phyloP scores from a whole-genome alignment of 805 yeast species.

The Yarrowia sp. region DNA sequence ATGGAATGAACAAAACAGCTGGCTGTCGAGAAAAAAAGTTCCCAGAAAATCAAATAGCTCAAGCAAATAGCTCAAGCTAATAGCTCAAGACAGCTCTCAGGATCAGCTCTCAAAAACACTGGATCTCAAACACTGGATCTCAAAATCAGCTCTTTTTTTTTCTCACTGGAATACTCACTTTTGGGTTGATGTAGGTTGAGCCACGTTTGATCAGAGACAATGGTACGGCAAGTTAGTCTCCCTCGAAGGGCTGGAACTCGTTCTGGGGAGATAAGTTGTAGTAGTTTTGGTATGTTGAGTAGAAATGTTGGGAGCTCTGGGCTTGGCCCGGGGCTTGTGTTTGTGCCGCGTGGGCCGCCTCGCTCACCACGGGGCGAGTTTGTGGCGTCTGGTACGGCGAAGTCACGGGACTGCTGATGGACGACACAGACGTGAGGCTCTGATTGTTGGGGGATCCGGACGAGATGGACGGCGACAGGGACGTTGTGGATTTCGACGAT shows the following conservation, averaged over 20 bases:
- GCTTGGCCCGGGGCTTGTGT: too few relatives aligned
- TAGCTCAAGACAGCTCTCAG: too few relatives aligned
- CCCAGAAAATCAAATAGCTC: too few relatives aligned
- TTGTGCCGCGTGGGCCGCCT: too few relatives aligned
- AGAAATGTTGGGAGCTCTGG: not conserved
- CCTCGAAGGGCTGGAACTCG: constrained; percentile 31
- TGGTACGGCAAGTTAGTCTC: constrained; percentile 1
- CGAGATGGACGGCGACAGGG: constrained; percentile 5
- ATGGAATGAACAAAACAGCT: too few relatives aligned
- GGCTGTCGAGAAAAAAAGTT: too few relatives aligned
- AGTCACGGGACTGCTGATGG: constrained; percentile 26
- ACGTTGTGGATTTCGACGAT: not conserved
- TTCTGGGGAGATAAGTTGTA: constrained; percentile 20
- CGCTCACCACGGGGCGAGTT: not conserved
- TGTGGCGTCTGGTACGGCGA: constrained; percentile 13
- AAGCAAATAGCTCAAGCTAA: too few relatives aligned
- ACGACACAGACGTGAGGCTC: constrained; percentile 15
- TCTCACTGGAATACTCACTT: constrained; percentile 2
- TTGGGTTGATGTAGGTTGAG: not conserved
- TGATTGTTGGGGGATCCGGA: constrained; percentile 4
- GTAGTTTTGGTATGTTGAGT: constrained; percentile 29
- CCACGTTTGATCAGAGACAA: not conserved
- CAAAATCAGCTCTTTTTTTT: too few relatives aligned
- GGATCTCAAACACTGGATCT: too few relatives aligned
- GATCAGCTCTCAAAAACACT: too few relatives aligned